These are phyloP conservation scores for Smallanthus sonchifolius DNA, from an alignment of 129 eudicot genomes.

Conservation along the genomic window DNA sequence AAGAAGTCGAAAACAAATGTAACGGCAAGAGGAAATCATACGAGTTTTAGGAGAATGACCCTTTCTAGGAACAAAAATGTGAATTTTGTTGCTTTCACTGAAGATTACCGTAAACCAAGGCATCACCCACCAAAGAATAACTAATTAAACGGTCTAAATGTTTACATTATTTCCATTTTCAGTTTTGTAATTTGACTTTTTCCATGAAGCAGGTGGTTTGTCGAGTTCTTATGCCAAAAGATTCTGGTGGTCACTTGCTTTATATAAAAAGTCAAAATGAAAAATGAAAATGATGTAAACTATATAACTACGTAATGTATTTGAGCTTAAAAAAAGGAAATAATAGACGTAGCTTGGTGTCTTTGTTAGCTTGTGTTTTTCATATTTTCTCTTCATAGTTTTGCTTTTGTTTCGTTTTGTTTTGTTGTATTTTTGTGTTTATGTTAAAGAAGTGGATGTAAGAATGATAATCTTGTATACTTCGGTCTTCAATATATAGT, in stretches of 20 bases:
- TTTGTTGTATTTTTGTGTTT: conserved; percentile 17
- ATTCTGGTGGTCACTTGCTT: conserved; percentile 15
- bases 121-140: conserved; percentile 85
- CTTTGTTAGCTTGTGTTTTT: conserved; percentile 10
- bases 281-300: conserved; percentile 27
- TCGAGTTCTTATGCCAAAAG: background rate
- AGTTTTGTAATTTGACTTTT: conserved; percentile 26
- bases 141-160: conserved; percentile 25
- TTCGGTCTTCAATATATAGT: conserved; percentile 13
- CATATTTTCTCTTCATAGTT: conserved; percentile 12
- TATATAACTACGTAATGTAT: background rate
- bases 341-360: background rate
- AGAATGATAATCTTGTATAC: conserved; percentile 24
- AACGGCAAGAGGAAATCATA: conserved; percentile 13
- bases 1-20: background rate
- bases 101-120: conserved; percentile 65
- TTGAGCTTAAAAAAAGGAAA: conserved; percentile 17
- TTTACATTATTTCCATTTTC: conserved; percentile 21
- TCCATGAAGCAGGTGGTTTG: conserved; percentile 7
- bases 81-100: conserved; percentile 58
- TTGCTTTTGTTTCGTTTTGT: conserved; percentile 7
- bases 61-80: conserved; percentile 25
- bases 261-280: conserved; percentile 18
- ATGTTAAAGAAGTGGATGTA: conserved; percentile 28
- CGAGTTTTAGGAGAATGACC: conserved; percentile 13